Percentiles rank a stretch among this genome's conserved stretches.
Evolutionary conservation across 2,329 filamentous ascomycete species (phyloP).

Genomic region (Monilinia aucupariae): DNA sequence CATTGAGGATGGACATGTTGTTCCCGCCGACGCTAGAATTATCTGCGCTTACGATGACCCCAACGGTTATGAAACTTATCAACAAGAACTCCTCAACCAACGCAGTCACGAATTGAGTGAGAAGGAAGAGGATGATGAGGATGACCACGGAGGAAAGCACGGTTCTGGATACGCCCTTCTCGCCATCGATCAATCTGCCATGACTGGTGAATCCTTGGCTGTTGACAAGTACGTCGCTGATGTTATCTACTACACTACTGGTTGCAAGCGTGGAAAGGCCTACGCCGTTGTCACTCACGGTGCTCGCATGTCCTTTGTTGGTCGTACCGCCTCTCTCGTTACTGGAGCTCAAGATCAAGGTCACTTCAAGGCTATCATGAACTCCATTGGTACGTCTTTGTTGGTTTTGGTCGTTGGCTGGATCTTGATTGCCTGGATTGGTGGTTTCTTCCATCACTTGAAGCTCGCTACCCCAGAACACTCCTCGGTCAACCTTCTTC

Average conservation of each 20-base stretch:
- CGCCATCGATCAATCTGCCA: constrained; percentile 72
- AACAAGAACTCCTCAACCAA: constrained; percentile 58
- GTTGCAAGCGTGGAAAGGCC: constrained; percentile 75
- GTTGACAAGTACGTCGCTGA: constrained; percentile 77
- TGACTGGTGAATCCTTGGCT: constrained; percentile 74
- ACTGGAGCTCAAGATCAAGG: constrained; percentile 70
- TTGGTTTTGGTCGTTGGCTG: constrained; percentile 73
- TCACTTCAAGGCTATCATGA: constrained; percentile 80
- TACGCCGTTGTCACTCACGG: constrained; percentile 63
- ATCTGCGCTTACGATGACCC: constrained; percentile 68
- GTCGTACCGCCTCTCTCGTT: constrained; percentile 67
- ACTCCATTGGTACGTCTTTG: constrained; percentile 69
- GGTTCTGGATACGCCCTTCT: constrained; percentile 56
- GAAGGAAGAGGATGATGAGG: constrained; percentile 46
- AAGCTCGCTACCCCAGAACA: constrained; percentile 54
- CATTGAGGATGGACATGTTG: constrained; percentile 65
- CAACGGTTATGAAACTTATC: constrained; percentile 62
- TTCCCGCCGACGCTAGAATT: constrained; percentile 64
- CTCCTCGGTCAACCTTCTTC: constrained; percentile 58
- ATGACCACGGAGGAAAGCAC: constrained; percentile 51
- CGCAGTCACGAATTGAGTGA: constrained; percentile 55
- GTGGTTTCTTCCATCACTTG: constrained; percentile 70
- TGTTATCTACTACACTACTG: constrained; percentile 71
- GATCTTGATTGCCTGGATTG: constrained; percentile 70
- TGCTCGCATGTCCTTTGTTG: constrained; percentile 69